Base-by-base conservation (phyloP, 2,329 filamentous ascomycete genomes). In the Diplodia seriata region DNA sequence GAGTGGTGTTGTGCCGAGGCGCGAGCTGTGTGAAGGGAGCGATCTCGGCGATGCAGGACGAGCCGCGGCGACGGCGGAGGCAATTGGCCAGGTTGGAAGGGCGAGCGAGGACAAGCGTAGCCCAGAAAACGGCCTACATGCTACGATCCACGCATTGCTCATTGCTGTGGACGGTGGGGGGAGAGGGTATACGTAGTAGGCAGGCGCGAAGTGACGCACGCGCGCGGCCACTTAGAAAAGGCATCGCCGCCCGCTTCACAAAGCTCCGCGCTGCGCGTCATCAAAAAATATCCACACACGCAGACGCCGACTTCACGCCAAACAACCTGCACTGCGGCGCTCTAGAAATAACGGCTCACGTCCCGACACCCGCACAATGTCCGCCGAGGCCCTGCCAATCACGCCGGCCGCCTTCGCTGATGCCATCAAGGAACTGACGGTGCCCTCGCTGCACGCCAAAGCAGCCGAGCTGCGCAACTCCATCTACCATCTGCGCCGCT, bases 401-500 rank as follows among this genome's bases (percentile, higher is more conserved):
- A 80, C 85, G 55, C 81, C 87, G 31, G 77, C 82, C 20, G 86
- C 85, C 75, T 92, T 92, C 81, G 87, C 89, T 74, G 81, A 83
- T 70, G 91, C 91, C 29, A 84, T 94, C 71, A 82, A 85, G 71
- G 86, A 89, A 69, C 87, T 94, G 67, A 86, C 90, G 50, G 77
- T 89, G 71, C 84, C 86, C 70, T 85, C 85, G 68, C 88, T 94
- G 7, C 89, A 91, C 79, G 84, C 90, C 78, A 93, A 93, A 79
- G 86, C 90, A 69, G 86, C 90, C 75, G 91, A 94, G 78, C 84
- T 94, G 70, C 87, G 87, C 76, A 93, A 93, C 84, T 87, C 85
- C 73, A 89, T 93, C 75, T 84, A 86, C 29, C 90, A 94, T 78
- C 87, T 94, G 31, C 86, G 89, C 74, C 88, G 89, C 77, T 91